phyloP scores from a whole-genome alignment of 78 protist genomes.

The Bodo saltans region DNA sequence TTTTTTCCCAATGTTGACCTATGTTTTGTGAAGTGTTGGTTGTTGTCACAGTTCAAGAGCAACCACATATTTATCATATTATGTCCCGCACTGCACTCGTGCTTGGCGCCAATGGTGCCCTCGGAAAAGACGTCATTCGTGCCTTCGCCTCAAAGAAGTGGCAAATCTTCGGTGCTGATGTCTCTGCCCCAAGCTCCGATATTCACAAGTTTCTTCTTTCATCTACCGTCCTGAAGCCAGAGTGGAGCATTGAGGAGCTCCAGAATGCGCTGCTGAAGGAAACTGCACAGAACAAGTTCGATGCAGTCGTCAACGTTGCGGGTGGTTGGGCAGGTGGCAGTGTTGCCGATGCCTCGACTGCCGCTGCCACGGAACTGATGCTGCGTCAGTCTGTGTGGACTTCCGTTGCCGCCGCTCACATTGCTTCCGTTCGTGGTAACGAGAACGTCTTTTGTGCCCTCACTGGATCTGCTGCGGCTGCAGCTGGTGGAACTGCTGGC shows the following conservation, averaged over 20 bases:
- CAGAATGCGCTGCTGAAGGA: not conserved
- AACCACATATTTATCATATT: too few relatives aligned
- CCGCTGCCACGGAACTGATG: conserved; percentile 48
- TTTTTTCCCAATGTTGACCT: too few relatives aligned
- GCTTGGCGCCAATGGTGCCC: conserved; percentile 66
- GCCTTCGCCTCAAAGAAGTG: not conserved
- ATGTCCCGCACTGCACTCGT: conserved; percentile 26
- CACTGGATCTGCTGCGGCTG: conserved; percentile 59
- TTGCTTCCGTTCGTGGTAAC: conserved; percentile 35
- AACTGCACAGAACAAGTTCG: not conserved
- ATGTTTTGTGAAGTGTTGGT: too few relatives aligned
- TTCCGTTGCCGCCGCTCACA: conserved; percentile 48
- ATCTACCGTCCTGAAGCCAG: not conserved
- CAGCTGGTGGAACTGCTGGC: conserved; percentile 44
- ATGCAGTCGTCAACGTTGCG: conserved; percentile 65
- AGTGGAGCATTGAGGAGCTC: not conserved
- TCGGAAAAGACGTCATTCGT: conserved; percentile 35
- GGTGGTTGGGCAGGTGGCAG: conserved; percentile 72
- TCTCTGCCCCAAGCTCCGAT: conserved; percentile 28
- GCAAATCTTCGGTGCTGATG: conserved; percentile 31
- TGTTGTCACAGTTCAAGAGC: too few relatives aligned
- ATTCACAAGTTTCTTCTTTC: too few relatives aligned
- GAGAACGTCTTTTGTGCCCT: conserved; percentile 57
- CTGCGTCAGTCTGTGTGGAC: conserved; percentile 36
- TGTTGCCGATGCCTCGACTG: not conserved